These are phyloP conservation scores for Hysterium pulicare DNA, from an alignment of 2,329 filamentous ascomycete species.

Conservation along the genomic window DNA sequence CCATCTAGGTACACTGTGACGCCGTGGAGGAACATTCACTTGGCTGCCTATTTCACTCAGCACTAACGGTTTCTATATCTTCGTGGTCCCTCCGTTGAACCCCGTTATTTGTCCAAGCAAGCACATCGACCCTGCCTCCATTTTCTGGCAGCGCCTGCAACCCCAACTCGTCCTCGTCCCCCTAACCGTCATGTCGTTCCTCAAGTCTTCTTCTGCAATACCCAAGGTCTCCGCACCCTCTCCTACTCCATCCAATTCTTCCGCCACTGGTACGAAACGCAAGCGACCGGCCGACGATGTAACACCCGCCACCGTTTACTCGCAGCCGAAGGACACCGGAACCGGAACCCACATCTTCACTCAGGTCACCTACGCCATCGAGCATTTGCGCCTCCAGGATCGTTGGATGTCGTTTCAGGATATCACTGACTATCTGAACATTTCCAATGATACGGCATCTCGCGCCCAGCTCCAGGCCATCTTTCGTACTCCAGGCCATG, in stretches of 20 bases:
- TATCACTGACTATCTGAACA: constrained; percentile 75
- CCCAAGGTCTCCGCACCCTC: constrained; percentile 54
- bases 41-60: no score
- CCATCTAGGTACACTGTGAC: no score
- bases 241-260: constrained; percentile 51
- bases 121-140: no score
- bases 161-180: no score
- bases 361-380: constrained; percentile 81
- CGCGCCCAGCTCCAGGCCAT: constrained; percentile 59
- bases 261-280: constrained; percentile 44
- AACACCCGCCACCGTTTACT: constrained; percentile 62
- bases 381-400: constrained; percentile 57
- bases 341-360: constrained; percentile 80
- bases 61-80: no score
- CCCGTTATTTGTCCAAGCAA: no score
- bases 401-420: constrained; percentile 68
- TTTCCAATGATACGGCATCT: constrained; percentile 59
- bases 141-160: no score
- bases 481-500: constrained; percentile 56
- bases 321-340: constrained; percentile 71
- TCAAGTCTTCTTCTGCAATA: constrained; percentile 26
- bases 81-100: no score
- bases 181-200: constrained; percentile 30
- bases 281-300: constrained; percentile 55
- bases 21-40: no score